Conservation (phyloP, 441 rosid species). For the Populus trichocarpa region DNA sequence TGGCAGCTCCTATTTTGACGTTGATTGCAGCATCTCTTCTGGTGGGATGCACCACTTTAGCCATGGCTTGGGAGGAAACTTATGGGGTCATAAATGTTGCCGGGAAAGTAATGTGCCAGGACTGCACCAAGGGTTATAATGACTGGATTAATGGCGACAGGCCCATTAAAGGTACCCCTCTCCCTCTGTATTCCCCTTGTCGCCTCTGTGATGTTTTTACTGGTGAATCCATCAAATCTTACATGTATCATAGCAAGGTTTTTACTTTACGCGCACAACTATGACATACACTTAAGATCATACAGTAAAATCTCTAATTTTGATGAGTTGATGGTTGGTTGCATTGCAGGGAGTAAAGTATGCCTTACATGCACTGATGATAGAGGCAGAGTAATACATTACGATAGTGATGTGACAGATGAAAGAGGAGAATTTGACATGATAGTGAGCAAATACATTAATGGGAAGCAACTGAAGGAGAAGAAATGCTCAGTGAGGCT, state of each 20-base stretch:
- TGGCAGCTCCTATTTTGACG: slow-evolving; percentile 26
- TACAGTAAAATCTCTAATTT: neutral
- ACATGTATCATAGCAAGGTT: neutral
- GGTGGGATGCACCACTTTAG: slow-evolving; percentile 19
- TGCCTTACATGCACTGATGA: slow-evolving; percentile 71
- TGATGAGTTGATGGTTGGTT: neutral
- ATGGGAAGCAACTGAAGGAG: slow-evolving; percentile 46
- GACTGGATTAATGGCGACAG: slow-evolving; percentile 54
- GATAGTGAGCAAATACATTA: slow-evolving; percentile 29
- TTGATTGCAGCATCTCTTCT: slow-evolving; percentile 24
- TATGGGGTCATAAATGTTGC: slow-evolving; percentile 43
- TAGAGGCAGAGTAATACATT: slow-evolving; percentile 50
- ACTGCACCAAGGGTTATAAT: slow-evolving; percentile 56
- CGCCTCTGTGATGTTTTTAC: no score
- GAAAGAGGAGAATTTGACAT: slow-evolving; percentile 56
- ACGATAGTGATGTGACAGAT: slow-evolving; percentile 59
- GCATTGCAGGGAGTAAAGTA: slow-evolving; percentile 48
- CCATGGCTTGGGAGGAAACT: slow-evolving; percentile 22
- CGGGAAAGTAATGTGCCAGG: slow-evolving; percentile 74
- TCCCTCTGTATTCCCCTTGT: neutral
- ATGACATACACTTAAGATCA: no score
- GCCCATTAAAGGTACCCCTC: slow-evolving; percentile 61
- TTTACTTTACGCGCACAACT: neutral
- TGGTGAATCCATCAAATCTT: neutral
- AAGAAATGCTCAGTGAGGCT: slow-evolving; percentile 56